These are phyloP conservation scores for Cytospora schulzeri DNA, from an alignment of 2,329 filamentous ascomycete species.

Conservation along the genomic window DNA sequence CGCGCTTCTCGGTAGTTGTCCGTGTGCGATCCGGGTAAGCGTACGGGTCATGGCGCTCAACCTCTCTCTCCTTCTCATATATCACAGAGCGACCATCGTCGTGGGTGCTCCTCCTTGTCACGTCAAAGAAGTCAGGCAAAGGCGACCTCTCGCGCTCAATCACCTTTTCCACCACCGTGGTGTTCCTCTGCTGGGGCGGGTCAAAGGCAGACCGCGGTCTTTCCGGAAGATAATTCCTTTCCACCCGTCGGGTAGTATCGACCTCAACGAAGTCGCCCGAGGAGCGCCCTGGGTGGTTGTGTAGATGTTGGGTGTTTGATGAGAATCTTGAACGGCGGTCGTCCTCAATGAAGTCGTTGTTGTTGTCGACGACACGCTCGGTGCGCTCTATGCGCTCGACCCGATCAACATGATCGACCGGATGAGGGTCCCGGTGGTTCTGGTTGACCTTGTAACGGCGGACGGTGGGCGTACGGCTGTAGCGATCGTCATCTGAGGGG, in stretches of 20 bases:
- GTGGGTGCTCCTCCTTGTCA: conserved; percentile 23
- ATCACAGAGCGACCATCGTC: conserved; percentile 33
- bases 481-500: conserved; percentile 48
- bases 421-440: conserved; percentile 26
- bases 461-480: conserved; percentile 48
- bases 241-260: conserved; percentile 42
- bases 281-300: conserved; percentile 37
- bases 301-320: conserved; percentile 31
- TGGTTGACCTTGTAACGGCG: conserved; percentile 55
- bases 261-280: conserved; percentile 46
- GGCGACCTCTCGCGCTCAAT: conserved; percentile 33
- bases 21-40: conserved; percentile 19
- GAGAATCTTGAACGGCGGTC: conserved; percentile 49
- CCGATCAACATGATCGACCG: conserved; percentile 40
- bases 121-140: conserved; percentile 24
- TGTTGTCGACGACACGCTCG: conserved; percentile 36
- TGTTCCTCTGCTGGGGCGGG: conserved; percentile 34
- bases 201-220: conserved; percentile 56
- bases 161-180: conserved; percentile 36
- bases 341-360: conserved; percentile 44
- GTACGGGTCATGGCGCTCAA: conserved; percentile 26
- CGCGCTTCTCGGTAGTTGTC: conserved; percentile 18
- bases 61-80: conserved; percentile 33
- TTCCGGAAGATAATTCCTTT: conserved; percentile 46
- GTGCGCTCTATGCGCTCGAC: conserved; percentile 37